A percentile compares a stretch with the other conserved stretches of the same genome.
phyloP scores from a whole-genome alignment of 345 rosid species.

The Litchi chinensis region DNA sequence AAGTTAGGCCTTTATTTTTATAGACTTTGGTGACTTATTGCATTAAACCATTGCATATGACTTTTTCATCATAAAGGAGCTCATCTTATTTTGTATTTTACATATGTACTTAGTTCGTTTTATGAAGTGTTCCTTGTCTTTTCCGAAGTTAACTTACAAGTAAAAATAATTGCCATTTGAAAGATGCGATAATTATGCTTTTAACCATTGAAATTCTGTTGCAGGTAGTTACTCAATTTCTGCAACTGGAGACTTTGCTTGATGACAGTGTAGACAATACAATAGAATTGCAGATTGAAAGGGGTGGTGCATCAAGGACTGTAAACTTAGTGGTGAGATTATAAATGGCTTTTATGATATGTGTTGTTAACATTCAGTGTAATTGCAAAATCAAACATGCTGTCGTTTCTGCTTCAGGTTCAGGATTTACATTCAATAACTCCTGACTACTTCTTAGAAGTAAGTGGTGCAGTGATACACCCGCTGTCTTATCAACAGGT shows the following conservation, averaged over 20 bases:
- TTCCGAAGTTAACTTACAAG: not conserved
- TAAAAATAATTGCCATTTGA: conserved; percentile 2
- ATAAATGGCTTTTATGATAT: conserved; percentile 16
- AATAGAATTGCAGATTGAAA: conserved; percentile 77
- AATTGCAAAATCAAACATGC: conserved; percentile 9
- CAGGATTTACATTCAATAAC: conserved; percentile 93
- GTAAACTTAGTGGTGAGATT: conserved; percentile 69
- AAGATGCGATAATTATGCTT: conserved; percentile 8
- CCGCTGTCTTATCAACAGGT: conserved; percentile 98
- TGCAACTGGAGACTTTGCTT: conserved; percentile 74
- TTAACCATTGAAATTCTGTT: conserved; percentile 27
- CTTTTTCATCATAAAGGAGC: not conserved
- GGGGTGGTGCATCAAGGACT: conserved; percentile 75
- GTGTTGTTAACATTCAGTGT: conserved; percentile 1
- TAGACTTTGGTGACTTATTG: not conserved
- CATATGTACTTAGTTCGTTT: not conserved
- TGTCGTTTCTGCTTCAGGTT: conserved; percentile 56
- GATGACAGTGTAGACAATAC: conserved; percentile 73
- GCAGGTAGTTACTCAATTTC: conserved; percentile 88
- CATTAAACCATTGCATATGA: not conserved
- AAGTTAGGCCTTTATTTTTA: conserved; percentile 28
- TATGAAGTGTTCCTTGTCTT: not conserved
- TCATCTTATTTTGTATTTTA: not conserved
- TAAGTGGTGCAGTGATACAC: conserved; percentile 92
- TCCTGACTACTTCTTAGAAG: conserved; percentile 86